Evolutionary conservation across 208 protist genomes (phyloP).

Genomic region (Trypanosoma cruzi): DNA sequence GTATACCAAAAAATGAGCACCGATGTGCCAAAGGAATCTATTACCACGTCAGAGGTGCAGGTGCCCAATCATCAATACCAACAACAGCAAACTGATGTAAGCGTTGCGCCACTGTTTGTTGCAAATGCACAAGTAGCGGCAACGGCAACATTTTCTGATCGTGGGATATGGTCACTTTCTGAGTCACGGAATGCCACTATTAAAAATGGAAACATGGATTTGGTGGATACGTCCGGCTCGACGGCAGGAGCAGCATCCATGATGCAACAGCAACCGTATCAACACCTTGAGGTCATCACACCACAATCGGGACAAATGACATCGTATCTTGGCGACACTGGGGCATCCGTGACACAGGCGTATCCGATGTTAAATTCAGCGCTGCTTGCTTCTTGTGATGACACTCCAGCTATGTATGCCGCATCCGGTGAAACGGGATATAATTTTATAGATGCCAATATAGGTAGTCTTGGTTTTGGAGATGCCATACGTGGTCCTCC

Average conservation of each 20-base stretch:
- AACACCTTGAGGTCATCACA: neutral
- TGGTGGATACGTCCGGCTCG: neutral
- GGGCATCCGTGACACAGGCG: neutral
- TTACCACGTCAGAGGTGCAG: neutral
- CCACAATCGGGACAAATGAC: constrained; percentile 12
- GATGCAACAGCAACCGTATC: constrained; percentile 7
- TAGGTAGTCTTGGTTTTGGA: neutral
- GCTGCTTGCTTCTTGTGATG: neutral
- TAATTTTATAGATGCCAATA: constrained; percentile 3
- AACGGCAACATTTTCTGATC: neutral
- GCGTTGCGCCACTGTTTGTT: neutral
- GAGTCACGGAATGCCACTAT: neutral
- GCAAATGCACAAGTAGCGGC: neutral
- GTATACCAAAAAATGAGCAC: neutral
- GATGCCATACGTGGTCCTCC: constrained; percentile 14
- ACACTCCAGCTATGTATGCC: neutral
- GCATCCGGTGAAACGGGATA: constrained; percentile 3
- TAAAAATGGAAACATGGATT: neutral
- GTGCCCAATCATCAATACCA: constrained; percentile 2
- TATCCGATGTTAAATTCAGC: neutral
- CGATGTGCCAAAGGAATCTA: neutral
- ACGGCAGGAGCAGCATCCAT: constrained; percentile 21
- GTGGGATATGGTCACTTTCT: constrained; percentile 12
- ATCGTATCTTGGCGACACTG: constrained; percentile 1
- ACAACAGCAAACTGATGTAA: constrained; percentile 5